Evolutionary conservation across 1,284 basidiomycete species (phyloP), one percentile per base, ranked within the genome.

Genomic region (Sporisorium exsertum): DNA sequence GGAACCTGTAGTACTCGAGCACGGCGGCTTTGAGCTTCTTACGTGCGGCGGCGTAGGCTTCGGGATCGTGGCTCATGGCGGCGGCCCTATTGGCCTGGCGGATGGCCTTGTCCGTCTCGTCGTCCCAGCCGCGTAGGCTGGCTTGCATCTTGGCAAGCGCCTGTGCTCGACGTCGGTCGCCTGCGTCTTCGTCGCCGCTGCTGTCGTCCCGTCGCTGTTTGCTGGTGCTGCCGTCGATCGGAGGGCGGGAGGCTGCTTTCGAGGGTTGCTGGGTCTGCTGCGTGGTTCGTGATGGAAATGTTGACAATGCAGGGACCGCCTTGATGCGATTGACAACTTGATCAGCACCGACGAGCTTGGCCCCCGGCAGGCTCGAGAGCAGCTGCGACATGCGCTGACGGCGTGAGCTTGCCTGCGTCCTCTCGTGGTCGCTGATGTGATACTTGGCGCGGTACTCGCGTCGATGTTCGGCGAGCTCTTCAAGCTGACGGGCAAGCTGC

Each of bases 11-110:
- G 85, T 93, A 93, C 82, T 97, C 95, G 60, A 92, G 79, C 2
- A 94, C 89, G 1, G 94, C 95, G 55, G 90, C 91, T 83, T 92
- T 92, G 62, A 97, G 87, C 79, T 91, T 91, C 85, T 91, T 91
- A 86, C 92, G 94, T 35, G 94, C 94, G 53, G 90, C 88, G 46
- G 90, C 88, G 86, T 96, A 97, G 61, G 92, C 90, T 58, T 92
- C 92, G 0, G 93, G 93, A 81, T 93, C 90, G 61, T 87, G 88
- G 12, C 82, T 85, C 45, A 77, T 81, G 69, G 80, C 77, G 71
- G 82, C 84, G 16, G 78, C 77, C 27, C 74, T 68, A 43, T 80
- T 72, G 32, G 72, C 79, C 16, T 71, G 50, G 37, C 78, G 65
- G 20, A 77, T 62, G 8, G 73, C 72, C 22, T 57, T 32, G 52